Evolutionary conservation across 2,329 filamentous ascomycete species (phyloP), one percentile per base, ranked within the genome.

Genomic region (Tetracladium maxilliforme): DNA sequence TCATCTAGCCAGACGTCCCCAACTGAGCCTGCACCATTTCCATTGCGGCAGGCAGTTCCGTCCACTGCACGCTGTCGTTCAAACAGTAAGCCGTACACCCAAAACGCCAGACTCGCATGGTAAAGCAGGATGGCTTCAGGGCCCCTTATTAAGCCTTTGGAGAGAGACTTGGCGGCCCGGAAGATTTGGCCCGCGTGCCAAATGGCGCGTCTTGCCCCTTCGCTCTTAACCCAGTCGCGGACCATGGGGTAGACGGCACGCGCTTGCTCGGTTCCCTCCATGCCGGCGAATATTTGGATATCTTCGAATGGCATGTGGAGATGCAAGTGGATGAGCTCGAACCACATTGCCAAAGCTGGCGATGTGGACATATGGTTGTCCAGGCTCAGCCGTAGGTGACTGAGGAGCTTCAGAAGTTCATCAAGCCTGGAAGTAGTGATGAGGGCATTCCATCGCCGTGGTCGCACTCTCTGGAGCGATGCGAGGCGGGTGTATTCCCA

Each of bases 161-260:
- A 59, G 23, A 73, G 63, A 23, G 49, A 31, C 37, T 61, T 64
- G 3, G 70, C 73, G 20, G 66, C 61, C 6, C 70, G 61, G 5
- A 81, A 42, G 2, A 77, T 58, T 43, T 79, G 76, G 0, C 70
- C 74, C 2, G 76, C 75, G 35, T 75, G 70, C 64, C 68, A 80
- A 1, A 79, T 42, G 7, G 72, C 66, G 31, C 65, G 62, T 15
- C 71, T 57, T 6, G 70, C 62, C 13, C 67, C 59, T 3, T 51
- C 38, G 19, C 56, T 70, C 17, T 56, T 54, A 1, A 57, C 58
- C 72, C 72, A 78, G 14, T 66, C 55, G 29, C 66, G 60, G 6
- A 78, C 49, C 0, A 59, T 51, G 0, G 67, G 61, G 32, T 70
- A 72, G 10, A 70, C 58, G n/a, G n/a, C n/a, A 6, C 61, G 49